These are phyloP conservation scores for Malus sieversii DNA, from an alignment of 306 rosid species.

Conservation along the genomic window DNA sequence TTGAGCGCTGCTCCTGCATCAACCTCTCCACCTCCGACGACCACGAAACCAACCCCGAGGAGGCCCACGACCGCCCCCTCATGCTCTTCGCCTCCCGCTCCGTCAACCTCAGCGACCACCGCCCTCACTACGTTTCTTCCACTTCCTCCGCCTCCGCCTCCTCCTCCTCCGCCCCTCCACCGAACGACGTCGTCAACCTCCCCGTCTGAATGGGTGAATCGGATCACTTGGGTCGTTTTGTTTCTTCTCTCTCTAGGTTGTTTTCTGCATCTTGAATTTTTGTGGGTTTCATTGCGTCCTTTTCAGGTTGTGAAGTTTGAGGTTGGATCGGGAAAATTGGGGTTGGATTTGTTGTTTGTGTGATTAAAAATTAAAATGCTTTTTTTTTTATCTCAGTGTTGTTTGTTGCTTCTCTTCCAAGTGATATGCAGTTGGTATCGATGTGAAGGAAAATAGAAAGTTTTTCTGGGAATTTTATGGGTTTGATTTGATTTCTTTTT, in stretches of 20 bases:
- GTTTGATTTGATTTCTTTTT: neutral
- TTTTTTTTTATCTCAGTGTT: neutral
- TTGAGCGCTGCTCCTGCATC: slow-evolving; percentile 46
- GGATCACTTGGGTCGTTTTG: neutral
- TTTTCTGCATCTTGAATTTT: neutral
- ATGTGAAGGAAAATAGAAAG: neutral
- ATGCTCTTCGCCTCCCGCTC: slow-evolving; percentile 35
- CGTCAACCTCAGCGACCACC: slow-evolving; percentile 25
- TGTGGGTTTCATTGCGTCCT: neutral
- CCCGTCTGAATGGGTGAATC: slow-evolving; percentile 27
- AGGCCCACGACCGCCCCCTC: slow-evolving; percentile 46
- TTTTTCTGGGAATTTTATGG: neutral
- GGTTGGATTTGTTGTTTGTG: neutral
- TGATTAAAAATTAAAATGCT: neutral
- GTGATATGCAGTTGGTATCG: neutral
- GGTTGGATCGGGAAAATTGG: neutral
- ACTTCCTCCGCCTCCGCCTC: neutral
- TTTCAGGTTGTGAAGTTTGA: neutral
- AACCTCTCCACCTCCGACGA: slow-evolving; percentile 46
- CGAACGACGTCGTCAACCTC: slow-evolving; percentile 36
- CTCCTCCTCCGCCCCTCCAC: neutral
- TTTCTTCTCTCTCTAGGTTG: too few species aligned
- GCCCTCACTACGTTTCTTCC: slow-evolving; percentile 8
- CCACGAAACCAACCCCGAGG: slow-evolving; percentile 23
- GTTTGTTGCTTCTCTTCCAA: neutral